Percentiles rank a stretch among this genome's conserved stretches.
These are phyloP conservation scores for Cyanidioschyzon merolae DNA, from an alignment of 23 red algal genomes.

Conservation along the genomic window DNA sequence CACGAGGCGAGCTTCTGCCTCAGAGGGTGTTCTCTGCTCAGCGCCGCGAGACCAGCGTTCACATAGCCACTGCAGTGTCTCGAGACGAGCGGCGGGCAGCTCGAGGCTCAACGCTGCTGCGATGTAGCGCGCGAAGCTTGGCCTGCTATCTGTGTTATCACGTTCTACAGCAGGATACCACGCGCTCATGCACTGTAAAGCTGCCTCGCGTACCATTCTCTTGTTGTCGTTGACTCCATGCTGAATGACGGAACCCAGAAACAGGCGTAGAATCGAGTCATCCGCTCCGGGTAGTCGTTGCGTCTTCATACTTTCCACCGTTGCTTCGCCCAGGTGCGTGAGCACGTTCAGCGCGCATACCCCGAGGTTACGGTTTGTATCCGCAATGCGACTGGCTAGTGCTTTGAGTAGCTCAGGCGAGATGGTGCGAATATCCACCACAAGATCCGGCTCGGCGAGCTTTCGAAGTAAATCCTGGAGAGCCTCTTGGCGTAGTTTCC, in stretches of 20 bases:
- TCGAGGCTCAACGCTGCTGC: not conserved
- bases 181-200: not conserved
- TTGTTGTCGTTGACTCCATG: not conserved
- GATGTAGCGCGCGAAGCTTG: not conserved
- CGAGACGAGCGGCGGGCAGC: not conserved
- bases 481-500: not conserved
- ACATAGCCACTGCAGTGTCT: not conserved
- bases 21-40: not conserved
- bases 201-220: not conserved
- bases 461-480: not conserved
- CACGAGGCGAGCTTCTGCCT: not conserved
- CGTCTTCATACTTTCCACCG: not conserved
- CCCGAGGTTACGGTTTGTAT: not conserved
- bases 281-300: not conserved
- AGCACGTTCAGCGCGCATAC: not conserved
- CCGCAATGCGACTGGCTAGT: not conserved
- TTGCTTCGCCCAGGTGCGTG: not conserved
- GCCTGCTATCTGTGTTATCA: not conserved
- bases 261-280: not conserved
- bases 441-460: not conserved
- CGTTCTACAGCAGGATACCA: not conserved
- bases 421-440: not conserved
- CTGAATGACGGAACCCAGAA: not conserved
- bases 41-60: not conserved
- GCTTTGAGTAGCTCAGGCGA: not conserved